Conservation (phyloP, 2,329 filamentous ascomycete species). For the Laburnicola sp. region DNA sequence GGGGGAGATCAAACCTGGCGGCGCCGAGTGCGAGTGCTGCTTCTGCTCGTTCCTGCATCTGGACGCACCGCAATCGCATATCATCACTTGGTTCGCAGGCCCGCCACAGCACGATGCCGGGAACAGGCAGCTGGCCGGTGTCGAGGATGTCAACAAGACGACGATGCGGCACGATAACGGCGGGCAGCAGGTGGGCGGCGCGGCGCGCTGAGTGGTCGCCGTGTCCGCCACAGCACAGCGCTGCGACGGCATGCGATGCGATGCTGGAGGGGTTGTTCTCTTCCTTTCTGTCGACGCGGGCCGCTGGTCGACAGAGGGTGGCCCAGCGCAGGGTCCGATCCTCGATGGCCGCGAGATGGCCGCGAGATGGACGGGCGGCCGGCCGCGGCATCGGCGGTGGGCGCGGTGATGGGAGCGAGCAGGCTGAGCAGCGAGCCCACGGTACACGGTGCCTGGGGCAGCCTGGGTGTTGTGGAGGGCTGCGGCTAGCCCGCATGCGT, state of each 20-base stretch:
- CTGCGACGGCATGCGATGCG: not conserved
- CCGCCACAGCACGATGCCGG: conserved; percentile 29
- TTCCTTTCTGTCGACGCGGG: not conserved
- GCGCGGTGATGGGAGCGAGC: conserved; percentile 4
- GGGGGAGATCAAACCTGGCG: conserved; percentile 42
- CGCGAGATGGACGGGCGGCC: not conserved
- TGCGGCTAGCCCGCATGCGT: conserved; percentile 12
- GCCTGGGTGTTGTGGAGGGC: not conserved
- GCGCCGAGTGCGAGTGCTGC: conserved; percentile 24
- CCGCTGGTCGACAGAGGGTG: not conserved
- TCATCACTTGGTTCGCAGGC: conserved; percentile 25
- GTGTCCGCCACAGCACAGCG: conserved; percentile 8
- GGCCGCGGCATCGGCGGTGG: conserved; percentile 1
- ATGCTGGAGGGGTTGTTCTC: not conserved
- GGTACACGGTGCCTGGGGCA: not conserved
- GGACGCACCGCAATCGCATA: conserved; percentile 18
- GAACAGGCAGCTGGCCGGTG: conserved; percentile 11
- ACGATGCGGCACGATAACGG: not conserved
- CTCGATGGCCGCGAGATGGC: not conserved
- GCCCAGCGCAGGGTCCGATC: not conserved
- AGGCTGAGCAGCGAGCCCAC: too few relatives aligned
- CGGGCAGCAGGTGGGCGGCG: not conserved
- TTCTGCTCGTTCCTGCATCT: conserved; percentile 45
- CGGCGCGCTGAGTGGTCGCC: conserved; percentile 12
- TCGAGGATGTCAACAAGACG: not conserved